Conservation (phyloP, 805 yeast species). For the Candida railenensis region DNA sequence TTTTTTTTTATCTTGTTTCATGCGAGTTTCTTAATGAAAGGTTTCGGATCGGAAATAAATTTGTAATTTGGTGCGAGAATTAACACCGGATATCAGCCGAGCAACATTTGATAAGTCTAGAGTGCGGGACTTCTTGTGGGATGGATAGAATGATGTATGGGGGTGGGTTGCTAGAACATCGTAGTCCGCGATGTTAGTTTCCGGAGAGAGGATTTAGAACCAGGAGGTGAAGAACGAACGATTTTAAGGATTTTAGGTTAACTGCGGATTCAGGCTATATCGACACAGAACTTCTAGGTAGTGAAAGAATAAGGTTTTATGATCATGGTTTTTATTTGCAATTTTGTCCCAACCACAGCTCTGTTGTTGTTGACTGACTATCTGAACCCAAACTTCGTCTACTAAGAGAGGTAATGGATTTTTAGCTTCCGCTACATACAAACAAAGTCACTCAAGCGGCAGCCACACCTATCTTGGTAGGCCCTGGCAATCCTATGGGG, state of each 20-base stretch:
- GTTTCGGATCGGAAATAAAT: slow-evolving; percentile 2
- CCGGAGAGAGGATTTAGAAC: not conserved
- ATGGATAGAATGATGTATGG: not conserved
- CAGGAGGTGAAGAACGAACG: too few species aligned
- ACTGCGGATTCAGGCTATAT: too few species aligned
- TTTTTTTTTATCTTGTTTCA: not conserved
- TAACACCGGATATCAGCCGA: not conserved
- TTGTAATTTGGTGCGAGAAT: not conserved
- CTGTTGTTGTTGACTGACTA: not conserved
- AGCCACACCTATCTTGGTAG: too few species aligned
- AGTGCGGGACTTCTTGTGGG: not conserved
- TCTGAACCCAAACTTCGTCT: not conserved
- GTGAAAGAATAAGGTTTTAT: not conserved
- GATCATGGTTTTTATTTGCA: not conserved
- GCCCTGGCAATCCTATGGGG: not conserved
- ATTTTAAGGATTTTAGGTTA: too few species aligned
- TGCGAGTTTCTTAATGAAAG: too few species aligned
- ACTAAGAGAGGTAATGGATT: too few species aligned
- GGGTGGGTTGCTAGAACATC: too few species aligned
- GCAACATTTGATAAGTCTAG: not conserved
- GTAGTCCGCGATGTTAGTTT: not conserved
- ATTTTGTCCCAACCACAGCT: too few species aligned
- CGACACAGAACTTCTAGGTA: too few species aligned
- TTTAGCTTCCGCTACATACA: not conserved
- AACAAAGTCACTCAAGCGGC: not conserved